Evolutionary conservation across 2,329 filamentous ascomycete genomes (phyloP), one percentile per base, ranked within the genome.

Genomic region (Botrytis porri): DNA sequence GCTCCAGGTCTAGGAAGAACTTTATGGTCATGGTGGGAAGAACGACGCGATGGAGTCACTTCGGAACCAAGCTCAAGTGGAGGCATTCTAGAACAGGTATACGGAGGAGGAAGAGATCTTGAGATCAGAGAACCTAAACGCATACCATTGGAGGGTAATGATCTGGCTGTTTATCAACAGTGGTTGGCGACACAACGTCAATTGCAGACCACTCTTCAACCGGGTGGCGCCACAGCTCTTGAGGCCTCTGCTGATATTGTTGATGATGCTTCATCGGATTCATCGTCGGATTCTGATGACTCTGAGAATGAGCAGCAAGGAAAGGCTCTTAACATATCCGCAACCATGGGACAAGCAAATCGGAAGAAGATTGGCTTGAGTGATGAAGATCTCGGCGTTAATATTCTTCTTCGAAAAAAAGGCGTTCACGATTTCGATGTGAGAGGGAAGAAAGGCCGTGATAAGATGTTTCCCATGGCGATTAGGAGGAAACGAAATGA

Each of bases 361-460:
- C 90, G 94, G 74, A 95, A 94, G 81, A 97, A 97, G 81, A 88
- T 95, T 37, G 93, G 93, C 0, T 85, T 97, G 57, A 95, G 90
- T 70, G 95, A 98, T 77, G 93, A 95, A 76, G 96, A 98, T 77
- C 86, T 98, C 4, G 96, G 96, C 29, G 90, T 98, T 76, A 98
- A 97, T 77, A 89, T 99, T 65, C 85, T 99, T 16, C 87, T 98
- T 59, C 93, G 96, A 77, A 92, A 93, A 77, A 97, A 95, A 80
- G 93, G 92, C 22, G 90, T 97, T n/a, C 93, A 96, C 81, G 96
- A 99, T 82, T 99, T 93, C 77, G 94, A 98, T 79, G 92, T 98
- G 1, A 88, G 94, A 59, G 93, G 92, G 51, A 98, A 97, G 82
- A 97, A 93, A 80, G 96, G 96, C 4, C 88, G 95, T 71, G 96